Conservation (phyloP, 1,139 yeast genomes). For the Magnusiomyces paraingens region DNA sequence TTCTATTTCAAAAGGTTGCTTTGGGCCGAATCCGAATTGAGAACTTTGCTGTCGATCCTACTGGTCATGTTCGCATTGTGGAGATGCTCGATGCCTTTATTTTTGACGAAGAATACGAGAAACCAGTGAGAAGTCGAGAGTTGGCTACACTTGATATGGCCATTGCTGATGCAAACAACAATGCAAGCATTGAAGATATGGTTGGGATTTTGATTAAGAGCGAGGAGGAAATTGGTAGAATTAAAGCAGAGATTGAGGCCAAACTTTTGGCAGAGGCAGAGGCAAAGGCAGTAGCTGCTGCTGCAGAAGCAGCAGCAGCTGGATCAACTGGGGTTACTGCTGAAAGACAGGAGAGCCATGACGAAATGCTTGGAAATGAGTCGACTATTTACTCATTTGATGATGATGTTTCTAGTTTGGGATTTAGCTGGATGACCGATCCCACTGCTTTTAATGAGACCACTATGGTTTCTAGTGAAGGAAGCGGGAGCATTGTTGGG, state of each 20-base stretch:
- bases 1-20: constrained; percentile 1
- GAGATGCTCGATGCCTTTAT: constrained; percentile 9
- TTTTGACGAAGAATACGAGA: background rate
- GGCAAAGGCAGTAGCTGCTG: background rate
- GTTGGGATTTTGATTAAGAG: background rate
- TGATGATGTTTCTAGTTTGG: background rate
- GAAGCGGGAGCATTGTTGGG: no score
- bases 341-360: no score
- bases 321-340: background rate
- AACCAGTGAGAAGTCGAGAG: background rate
- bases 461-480: no score
- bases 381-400: background rate
- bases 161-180: background rate
- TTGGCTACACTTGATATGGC: background rate
- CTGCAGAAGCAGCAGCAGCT: background rate
- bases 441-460: no score
- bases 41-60: constrained; percentile 19
- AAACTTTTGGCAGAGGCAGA: background rate
- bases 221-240: background rate
- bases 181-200: background rate
- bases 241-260: background rate
- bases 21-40: constrained; percentile 10
- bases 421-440: no score
- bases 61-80: constrained; percentile 13
- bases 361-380: background rate